phyloP scores from a whole-genome alignment of 1,284 basidiomycete genomes.

The Butyriboletus appendiculatus region DNA sequence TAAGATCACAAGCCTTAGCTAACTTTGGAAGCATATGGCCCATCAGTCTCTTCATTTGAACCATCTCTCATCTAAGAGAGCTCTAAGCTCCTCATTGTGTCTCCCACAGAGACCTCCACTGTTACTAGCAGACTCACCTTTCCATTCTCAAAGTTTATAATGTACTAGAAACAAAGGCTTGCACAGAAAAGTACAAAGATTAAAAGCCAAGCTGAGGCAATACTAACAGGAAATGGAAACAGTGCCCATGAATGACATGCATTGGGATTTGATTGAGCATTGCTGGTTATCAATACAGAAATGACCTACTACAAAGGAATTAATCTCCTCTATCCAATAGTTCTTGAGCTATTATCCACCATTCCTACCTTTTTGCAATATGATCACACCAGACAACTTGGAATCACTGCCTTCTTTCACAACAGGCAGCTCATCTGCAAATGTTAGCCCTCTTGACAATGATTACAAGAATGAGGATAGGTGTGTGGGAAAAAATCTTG shows the following conservation, averaged over 20 bases:
- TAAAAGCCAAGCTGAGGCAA: background rate
- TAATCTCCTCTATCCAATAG: background rate
- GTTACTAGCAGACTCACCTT: too few relatives aligned
- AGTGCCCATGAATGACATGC: background rate
- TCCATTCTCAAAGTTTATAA: too few relatives aligned
- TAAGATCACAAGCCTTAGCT: conserved; percentile 7
- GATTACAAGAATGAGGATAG: background rate
- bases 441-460: background rate
- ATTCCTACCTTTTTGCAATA: background rate
- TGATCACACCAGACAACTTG: background rate
- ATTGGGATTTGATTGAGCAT: background rate
- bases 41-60: too few relatives aligned
- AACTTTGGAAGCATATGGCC: too few relatives aligned
- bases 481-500: background rate
- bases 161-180: too few relatives aligned
- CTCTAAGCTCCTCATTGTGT: too few relatives aligned
- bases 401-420: background rate
- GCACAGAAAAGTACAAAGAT: background rate
- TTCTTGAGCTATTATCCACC: background rate
- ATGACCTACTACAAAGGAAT: background rate
- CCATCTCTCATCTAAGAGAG: too few relatives aligned
- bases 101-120: too few relatives aligned
- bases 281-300: background rate
- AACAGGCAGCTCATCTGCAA: background rate
- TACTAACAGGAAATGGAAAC: too few relatives aligned